These are phyloP conservation scores for Pichia sp. DNA, from an alignment of 1,139 yeast species.

Conservation along the genomic window DNA sequence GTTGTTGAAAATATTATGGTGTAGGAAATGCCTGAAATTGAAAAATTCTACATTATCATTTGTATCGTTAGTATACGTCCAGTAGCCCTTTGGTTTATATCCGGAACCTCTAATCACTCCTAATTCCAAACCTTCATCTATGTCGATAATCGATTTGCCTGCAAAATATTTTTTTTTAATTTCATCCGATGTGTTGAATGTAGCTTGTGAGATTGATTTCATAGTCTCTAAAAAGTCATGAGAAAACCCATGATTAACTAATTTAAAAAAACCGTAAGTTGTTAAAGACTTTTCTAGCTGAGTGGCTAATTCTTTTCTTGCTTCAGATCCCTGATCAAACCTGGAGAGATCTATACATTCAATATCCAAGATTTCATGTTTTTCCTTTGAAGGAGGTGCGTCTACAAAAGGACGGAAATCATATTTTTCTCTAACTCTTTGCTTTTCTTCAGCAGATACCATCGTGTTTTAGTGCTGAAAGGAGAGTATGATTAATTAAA, in stretches of 20 bases:
- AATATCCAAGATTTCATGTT: constrained; percentile 33
- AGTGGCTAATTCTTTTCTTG: constrained; percentile 31
- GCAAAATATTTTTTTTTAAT: constrained; percentile 36
- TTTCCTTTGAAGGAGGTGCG: constrained; percentile 20
- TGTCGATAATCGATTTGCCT: constrained; percentile 30
- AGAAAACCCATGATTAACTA: constrained; percentile 34
- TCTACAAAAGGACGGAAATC: constrained; percentile 16
- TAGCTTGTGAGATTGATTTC: constrained; percentile 33
- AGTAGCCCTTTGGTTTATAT: constrained; percentile 41
- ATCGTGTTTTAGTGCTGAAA: neutral
- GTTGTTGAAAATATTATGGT: constrained; percentile 26
- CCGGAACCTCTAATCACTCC: constrained; percentile 45
- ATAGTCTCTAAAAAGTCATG: constrained; percentile 20
- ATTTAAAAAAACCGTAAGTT: constrained; percentile 41
- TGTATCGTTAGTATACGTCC: constrained; percentile 39
- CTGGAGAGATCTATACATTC: constrained; percentile 34
- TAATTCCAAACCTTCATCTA: constrained; percentile 24
- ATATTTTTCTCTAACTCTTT: constrained; percentile 12
- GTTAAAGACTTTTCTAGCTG: constrained; percentile 34
- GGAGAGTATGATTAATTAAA: neutral
- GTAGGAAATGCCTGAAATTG: constrained; percentile 35
- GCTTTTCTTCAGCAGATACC: neutral
- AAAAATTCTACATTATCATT: constrained; percentile 39
- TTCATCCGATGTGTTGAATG: constrained; percentile 36
- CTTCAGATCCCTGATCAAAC: constrained; percentile 30